Conservation (phyloP, 495 filamentous ascomycete species). For the Hypoxylon crocopeplum region DNA sequence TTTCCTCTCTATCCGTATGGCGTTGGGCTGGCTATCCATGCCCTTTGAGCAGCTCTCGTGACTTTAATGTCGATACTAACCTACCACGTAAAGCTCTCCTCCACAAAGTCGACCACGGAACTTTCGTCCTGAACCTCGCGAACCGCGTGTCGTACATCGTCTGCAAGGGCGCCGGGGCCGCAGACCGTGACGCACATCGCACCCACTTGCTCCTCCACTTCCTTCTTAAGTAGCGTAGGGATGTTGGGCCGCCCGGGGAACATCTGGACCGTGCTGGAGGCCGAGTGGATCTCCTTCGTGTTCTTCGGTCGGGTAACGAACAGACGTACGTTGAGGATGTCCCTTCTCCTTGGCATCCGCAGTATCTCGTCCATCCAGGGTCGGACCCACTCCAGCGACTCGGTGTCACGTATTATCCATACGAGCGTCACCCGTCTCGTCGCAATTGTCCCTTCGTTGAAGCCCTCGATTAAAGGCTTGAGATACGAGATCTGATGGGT, state of each 20-base stretch:
- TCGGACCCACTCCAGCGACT: slow-evolving; percentile 89
- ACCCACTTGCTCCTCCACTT: slow-evolving; percentile 77
- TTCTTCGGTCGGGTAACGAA: slow-evolving; percentile 85
- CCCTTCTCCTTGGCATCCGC: slow-evolving; percentile 74
- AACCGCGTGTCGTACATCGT: slow-evolving; percentile 80
- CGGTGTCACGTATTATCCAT: slow-evolving; percentile 89
- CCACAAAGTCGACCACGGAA: slow-evolving; percentile 77
- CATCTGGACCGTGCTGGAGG: slow-evolving; percentile 80
- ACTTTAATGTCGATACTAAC: not conserved
- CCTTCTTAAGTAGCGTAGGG: slow-evolving; percentile 74
- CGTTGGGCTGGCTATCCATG: too few species aligned
- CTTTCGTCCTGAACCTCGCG: slow-evolving; percentile 66
- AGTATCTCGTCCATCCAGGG: slow-evolving; percentile 93
- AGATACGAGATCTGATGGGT: slow-evolving; percentile 93
- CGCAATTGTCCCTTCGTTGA: slow-evolving; percentile 74
- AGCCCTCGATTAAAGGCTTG: slow-evolving; percentile 76
- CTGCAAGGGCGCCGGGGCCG: slow-evolving; percentile 81
- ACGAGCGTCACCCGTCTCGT: slow-evolving; percentile 81
- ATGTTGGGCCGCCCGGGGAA: slow-evolving; percentile 83
- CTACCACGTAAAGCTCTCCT: slow-evolving; percentile 92
- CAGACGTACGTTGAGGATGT: slow-evolving; percentile 81
- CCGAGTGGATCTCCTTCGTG: slow-evolving; percentile 72
- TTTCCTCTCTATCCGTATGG: too few species aligned
- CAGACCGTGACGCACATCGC: slow-evolving; percentile 92
- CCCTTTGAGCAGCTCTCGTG: too few species aligned